Evolutionary conservation across 495 filamentous ascomycete species (phyloP), one percentile per base, ranked within the genome.

Genomic region (Trichoderma orchidacearum): DNA sequence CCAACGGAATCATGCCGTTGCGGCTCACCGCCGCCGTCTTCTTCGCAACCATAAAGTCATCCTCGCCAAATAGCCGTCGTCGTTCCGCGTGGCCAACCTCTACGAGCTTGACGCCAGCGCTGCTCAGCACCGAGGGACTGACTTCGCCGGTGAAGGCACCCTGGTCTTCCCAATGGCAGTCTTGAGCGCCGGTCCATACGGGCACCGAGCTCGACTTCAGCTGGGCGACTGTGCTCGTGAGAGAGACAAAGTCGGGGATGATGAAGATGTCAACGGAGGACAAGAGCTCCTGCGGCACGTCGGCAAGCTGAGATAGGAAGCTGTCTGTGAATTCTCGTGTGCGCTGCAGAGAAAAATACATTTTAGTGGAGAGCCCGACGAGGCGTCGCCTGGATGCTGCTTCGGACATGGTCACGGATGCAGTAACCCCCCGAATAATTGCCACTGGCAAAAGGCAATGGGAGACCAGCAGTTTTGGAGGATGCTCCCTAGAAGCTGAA

Each of bases 21-120:
- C 78, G 65, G 12, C 75, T 78, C 3, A 78, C 82, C 0, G 85
- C 88, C 0, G 70, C 73, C 0, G 85, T 86, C 67, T 94, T 95
- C 52, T 67, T 73, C 8, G 76, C 79, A 0, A 85, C 77, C 28
- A 74, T 68, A 5, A 61, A 74, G 62, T 90, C 84, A 12, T 82
- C 86, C 69, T 93, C 89, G 7, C 78, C 77, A 60, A 90, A 89
- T 27, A 87, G 66, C 45, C 81, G 67, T 11, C 79, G 60, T 30
- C 89, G 80, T 65, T 95, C 89, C 1, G 89, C 89, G 62, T 95
- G 89, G 8, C 86, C 86, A 2, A 92, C 66, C 60, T 89, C 87
- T 0, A 95, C 81, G 38, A 93, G 78, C 5, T 70, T 72, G 56
- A 80, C 84, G 54, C 87, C 88, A 2, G 85, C 70, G 31, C 82